These are phyloP conservation scores for Gypsophila paniculata DNA, from an alignment of 179 eudicot species.

Conservation along the genomic window DNA sequence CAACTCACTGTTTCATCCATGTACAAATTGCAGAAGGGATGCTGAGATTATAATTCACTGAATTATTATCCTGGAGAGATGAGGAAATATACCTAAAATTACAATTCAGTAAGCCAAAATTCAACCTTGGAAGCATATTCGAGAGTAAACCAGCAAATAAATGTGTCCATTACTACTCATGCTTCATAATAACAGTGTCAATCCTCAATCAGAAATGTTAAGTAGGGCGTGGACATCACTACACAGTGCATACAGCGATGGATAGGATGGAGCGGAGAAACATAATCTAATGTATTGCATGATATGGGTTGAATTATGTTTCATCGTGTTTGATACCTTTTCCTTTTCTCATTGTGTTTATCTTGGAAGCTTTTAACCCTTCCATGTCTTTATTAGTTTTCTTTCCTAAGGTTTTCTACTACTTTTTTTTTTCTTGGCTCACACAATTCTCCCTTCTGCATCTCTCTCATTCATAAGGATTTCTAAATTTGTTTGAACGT, in stretches of 20 bases:
- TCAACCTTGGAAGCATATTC: not conserved
- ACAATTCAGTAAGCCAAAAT: too few species aligned
- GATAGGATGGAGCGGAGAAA: not conserved
- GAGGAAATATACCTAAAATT: not conserved
- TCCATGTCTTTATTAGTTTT: not conserved
- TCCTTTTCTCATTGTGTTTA: not conserved
- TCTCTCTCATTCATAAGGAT: not conserved
- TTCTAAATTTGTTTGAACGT: too few species aligned
- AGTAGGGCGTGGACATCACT: not conserved
- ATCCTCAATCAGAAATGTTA: not conserved
- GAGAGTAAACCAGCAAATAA: not conserved
- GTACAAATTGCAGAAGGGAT: not conserved
- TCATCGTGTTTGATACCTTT: not conserved
- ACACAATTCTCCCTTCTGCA: not conserved
- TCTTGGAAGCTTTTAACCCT: not conserved
- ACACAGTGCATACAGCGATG: not conserved
- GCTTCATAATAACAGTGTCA: not conserved
- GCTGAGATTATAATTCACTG: not conserved
- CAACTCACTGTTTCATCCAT: not conserved
- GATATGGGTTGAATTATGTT: not conserved
- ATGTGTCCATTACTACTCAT: not conserved
- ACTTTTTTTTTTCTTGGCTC: not conserved
- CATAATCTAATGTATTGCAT: not conserved
- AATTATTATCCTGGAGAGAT: not conserved
- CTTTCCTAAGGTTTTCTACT: not conserved